These are phyloP conservation scores for Lachnellula cervina DNA, from an alignment of 2,329 filamentous ascomycete genomes.

Conservation along the genomic window DNA sequence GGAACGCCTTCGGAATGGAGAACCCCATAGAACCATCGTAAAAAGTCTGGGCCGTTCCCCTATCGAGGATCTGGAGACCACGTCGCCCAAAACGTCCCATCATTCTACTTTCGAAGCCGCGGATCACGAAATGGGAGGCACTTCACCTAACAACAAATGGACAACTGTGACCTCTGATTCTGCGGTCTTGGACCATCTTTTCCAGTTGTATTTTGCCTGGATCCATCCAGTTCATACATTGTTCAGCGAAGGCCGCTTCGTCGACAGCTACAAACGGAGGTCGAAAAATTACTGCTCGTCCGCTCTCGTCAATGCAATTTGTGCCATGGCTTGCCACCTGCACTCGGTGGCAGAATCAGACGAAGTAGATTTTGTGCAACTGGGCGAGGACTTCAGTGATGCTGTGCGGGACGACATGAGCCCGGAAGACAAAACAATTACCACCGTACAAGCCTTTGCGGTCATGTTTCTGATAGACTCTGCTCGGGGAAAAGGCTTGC, in stretches of 20 bases:
- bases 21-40: slow-evolving; percentile 27
- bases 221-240: slow-evolving; percentile 33
- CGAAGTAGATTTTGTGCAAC: slow-evolving; percentile 21
- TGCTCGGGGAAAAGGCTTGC: slow-evolving; percentile 23
- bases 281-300: slow-evolving; percentile 25
- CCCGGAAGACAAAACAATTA: slow-evolving; percentile 20
- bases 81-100: slow-evolving; percentile 25
- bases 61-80: slow-evolving; percentile 17
- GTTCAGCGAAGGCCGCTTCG: slow-evolving; percentile 30
- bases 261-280: slow-evolving; percentile 23
- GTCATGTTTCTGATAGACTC: slow-evolving; percentile 31
- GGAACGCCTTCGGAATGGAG: slow-evolving; percentile 26
- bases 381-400: slow-evolving; percentile 26
- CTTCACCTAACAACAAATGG: slow-evolving; percentile 18
- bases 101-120: slow-evolving; percentile 21
- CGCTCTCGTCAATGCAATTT: slow-evolving; percentile 31
- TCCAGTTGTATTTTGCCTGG: slow-evolving; percentile 33
- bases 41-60: slow-evolving; percentile 25
- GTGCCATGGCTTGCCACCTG: slow-evolving; percentile 31
- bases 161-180: slow-evolving; percentile 26
- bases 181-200: slow-evolving; percentile 27
- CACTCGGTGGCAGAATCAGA: slow-evolving; percentile 21
- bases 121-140: slow-evolving; percentile 25
- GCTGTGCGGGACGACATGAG: slow-evolving; percentile 22
- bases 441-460: slow-evolving; percentile 29